Evolutionary conservation across 306 rosid species (phyloP).

Genomic region (Trichosanthes truncata): DNA sequence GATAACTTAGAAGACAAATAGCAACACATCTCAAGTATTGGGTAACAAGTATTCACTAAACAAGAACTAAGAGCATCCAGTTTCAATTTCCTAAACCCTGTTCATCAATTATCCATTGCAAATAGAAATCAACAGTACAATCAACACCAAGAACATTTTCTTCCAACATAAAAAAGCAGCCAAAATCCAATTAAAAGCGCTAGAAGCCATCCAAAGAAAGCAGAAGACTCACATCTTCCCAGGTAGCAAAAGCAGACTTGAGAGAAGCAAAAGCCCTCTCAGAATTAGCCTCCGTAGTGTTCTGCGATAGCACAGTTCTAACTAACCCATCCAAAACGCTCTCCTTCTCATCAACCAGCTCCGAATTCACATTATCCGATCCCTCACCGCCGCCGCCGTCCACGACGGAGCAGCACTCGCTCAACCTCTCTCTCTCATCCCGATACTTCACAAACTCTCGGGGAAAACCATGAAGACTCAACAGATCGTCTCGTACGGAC

Average conservation of each 20-base stretch:
- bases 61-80: not conserved
- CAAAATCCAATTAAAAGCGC: not conserved
- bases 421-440: slow-evolving; percentile 10
- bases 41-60: not conserved
- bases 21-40: not conserved
- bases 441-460: slow-evolving; percentile 68
- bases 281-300: slow-evolving; percentile 64
- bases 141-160: not conserved
- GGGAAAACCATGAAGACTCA: slow-evolving; percentile 63
- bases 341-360: slow-evolving; percentile 21
- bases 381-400: not conserved
- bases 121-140: not conserved
- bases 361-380: slow-evolving; percentile 9
- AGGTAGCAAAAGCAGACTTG: slow-evolving; percentile 59
- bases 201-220: not conserved
- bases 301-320: slow-evolving; percentile 76
- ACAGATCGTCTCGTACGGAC: slow-evolving; percentile 55
- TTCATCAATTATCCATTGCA: not conserved
- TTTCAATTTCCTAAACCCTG: not conserved
- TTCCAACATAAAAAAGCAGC: not conserved
- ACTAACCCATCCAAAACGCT: slow-evolving; percentile 77
- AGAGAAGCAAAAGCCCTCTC: slow-evolving; percentile 66
- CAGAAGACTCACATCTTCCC: slow-evolving; percentile 33
- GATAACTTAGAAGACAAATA: not conserved
- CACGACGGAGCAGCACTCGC: not conserved